These are phyloP conservation scores for Liquidambar formosana DNA, from an alignment of 164 flowering plant genomes.

Conservation along the genomic window DNA sequence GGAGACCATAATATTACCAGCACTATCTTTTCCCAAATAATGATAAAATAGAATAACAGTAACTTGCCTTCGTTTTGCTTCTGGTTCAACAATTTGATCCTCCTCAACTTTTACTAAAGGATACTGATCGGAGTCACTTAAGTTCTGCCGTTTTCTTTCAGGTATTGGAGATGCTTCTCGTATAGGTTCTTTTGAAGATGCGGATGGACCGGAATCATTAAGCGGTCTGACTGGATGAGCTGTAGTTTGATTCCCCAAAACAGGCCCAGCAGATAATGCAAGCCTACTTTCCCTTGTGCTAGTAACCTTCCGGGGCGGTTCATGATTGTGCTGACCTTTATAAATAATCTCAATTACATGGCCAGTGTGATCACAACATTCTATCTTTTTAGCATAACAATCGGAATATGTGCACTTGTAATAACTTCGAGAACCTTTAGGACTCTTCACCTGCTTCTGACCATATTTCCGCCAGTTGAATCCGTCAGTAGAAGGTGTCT, in stretches of 20 bases:
- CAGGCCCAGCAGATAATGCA: slow-evolving; percentile 28
- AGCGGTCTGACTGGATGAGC: slow-evolving; percentile 23
- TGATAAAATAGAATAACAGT: background rate
- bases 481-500: slow-evolving; percentile 60
- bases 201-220: slow-evolving; percentile 37
- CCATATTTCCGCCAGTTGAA: slow-evolving; percentile 96
- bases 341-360: slow-evolving; percentile 57
- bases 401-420: slow-evolving; percentile 68
- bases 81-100: slow-evolving; percentile 51
- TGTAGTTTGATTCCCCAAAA: slow-evolving; percentile 18
- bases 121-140: slow-evolving; percentile 24
- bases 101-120: slow-evolving; percentile 31
- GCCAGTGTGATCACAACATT: slow-evolving; percentile 54
- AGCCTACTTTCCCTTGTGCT: slow-evolving; percentile 36
- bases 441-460: slow-evolving; percentile 85
- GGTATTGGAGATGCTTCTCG: slow-evolving; percentile 16
- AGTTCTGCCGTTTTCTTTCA: slow-evolving; percentile 35
- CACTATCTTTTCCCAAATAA: background rate
- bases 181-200: slow-evolving; percentile 35
- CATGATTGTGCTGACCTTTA: slow-evolving; percentile 79
- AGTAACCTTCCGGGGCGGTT: slow-evolving; percentile 62
- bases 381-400: slow-evolving; percentile 80
- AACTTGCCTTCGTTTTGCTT: slow-evolving; percentile 57
- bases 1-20: background rate
- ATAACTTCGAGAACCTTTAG: slow-evolving; percentile 79